Percentiles rank a stretch among this genome's conserved stretches.
phyloP scores from a whole-genome alignment of 805 yeast species.

The Schwanniomyces polymorphus region DNA sequence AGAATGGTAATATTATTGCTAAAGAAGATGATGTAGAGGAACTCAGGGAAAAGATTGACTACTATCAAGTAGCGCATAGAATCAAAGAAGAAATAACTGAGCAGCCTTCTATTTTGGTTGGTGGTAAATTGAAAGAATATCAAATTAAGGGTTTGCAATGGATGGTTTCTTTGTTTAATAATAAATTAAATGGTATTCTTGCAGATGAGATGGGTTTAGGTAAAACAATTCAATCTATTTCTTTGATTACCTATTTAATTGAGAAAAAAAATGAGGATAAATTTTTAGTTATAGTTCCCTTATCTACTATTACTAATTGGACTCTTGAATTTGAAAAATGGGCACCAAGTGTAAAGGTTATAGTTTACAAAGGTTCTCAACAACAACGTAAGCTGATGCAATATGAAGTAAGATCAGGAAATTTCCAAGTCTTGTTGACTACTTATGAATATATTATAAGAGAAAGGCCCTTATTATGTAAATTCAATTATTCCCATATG shows the following conservation, averaged over 20 bases:
- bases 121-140: conserved; percentile 79
- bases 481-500: conserved; percentile 81
- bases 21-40: conserved; percentile 47
- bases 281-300: conserved; percentile 77
- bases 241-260: conserved; percentile 67
- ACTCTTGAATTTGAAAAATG: conserved; percentile 82
- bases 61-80: conserved; percentile 79
- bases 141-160: conserved; percentile 65
- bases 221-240: conserved; percentile 74
- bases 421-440: conserved; percentile 74
- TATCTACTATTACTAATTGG: conserved; percentile 86
- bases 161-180: conserved; percentile 65
- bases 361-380: conserved; percentile 79
- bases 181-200: conserved; percentile 60
- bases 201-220: conserved; percentile 74
- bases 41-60: conserved; percentile 66
- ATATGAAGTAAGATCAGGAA: conserved; percentile 62
- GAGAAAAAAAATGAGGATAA: conserved; percentile 71
- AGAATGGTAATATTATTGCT: conserved; percentile 18
- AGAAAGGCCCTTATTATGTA: conserved; percentile 68
- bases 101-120: conserved; percentile 71
- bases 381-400: conserved; percentile 67
- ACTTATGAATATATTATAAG: conserved; percentile 81
- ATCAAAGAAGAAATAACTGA: conserved; percentile 63
- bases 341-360: conserved; percentile 77